Percentiles rank a stretch among this genome's conserved stretches.
Evolutionary conservation across 306 rosid species (phyloP).

Genomic region (Coriaria nepalensis): DNA sequence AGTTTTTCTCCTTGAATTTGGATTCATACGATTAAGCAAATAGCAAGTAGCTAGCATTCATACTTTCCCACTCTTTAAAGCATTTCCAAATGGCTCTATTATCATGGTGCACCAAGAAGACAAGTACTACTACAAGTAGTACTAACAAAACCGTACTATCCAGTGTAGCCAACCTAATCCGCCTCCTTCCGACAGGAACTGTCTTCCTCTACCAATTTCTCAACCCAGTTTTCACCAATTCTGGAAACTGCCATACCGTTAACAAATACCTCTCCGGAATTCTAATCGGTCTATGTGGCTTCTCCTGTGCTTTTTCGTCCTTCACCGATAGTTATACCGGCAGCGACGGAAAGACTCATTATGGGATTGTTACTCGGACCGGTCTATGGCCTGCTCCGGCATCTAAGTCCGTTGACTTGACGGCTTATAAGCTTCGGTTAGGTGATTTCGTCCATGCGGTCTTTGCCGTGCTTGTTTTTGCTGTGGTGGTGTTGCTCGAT

Average conservation of each 20-base stretch:
- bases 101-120: neutral
- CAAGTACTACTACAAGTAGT: neutral
- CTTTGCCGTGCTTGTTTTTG: constrained; percentile 37
- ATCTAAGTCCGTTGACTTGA: constrained; percentile 21
- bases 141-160: constrained; percentile 17
- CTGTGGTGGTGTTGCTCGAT: constrained; percentile 37
- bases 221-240: constrained; percentile 51
- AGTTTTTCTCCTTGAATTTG: no score
- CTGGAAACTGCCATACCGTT: constrained; percentile 38
- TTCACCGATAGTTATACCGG: constrained; percentile 75
- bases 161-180: constrained; percentile 47
- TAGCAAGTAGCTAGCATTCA: no score
- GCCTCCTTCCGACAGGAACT: constrained; percentile 70
- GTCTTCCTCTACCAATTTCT: constrained; percentile 65
- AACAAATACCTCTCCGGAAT: constrained; percentile 36
- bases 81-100: neutral
- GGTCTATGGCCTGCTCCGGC: constrained; percentile 63
- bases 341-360: constrained; percentile 37
- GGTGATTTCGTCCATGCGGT: constrained; percentile 66
- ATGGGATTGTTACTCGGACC: constrained; percentile 32
- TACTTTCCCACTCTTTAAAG: no score
- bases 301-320: constrained; percentile 53
- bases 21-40: no score
- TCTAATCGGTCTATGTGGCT: constrained; percentile 30
- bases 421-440: constrained; percentile 30